These are phyloP conservation scores for Colletotrichum navitas DNA, from an alignment of 2,329 filamentous ascomycete species.

Conservation along the genomic window DNA sequence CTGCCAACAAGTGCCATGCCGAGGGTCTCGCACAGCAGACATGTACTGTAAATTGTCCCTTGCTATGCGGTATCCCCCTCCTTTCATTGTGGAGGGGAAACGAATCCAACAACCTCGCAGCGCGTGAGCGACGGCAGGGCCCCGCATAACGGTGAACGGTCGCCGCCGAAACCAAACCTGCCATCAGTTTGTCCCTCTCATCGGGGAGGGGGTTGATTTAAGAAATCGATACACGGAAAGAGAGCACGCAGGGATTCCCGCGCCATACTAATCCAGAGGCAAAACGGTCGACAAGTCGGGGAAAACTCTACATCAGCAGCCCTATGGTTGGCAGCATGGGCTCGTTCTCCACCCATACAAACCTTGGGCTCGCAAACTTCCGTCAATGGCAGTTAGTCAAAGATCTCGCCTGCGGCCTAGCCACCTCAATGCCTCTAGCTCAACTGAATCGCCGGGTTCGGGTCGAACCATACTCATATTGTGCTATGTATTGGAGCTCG, in stretches of 20 bases:
- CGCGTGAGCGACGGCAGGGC: slow-evolving; percentile 5
- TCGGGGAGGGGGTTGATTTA: not conserved
- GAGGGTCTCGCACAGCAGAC: slow-evolving; percentile 4
- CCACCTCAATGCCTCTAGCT: not conserved
- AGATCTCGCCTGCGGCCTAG: not conserved
- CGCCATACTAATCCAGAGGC: not conserved
- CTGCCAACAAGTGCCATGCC: slow-evolving; percentile 14
- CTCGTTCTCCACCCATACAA: not conserved
- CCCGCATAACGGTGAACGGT: slow-evolving; percentile 29
- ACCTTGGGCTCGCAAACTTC: not conserved
- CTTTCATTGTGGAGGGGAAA: not conserved
- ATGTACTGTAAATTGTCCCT: slow-evolving; percentile 2
- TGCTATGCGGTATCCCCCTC: not conserved
- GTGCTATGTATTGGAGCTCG: slow-evolving; percentile 2
- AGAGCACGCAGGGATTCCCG: slow-evolving; percentile 26
- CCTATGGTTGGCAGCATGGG: not conserved
- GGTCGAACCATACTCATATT: not conserved
- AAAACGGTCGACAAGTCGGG: slow-evolving; percentile 2
- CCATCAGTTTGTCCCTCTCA: slow-evolving; percentile 19
- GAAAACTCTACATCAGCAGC: slow-evolving; percentile 2
- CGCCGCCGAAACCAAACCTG: slow-evolving; percentile 38
- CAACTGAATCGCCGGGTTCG: not conserved
- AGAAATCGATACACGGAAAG: not conserved
- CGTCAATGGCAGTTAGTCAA: not conserved
- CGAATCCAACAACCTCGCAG: not conserved